Base-by-base conservation (phyloP, 2,329 filamentous ascomycete genomes). In the Cyphellophora attinorum region DNA sequence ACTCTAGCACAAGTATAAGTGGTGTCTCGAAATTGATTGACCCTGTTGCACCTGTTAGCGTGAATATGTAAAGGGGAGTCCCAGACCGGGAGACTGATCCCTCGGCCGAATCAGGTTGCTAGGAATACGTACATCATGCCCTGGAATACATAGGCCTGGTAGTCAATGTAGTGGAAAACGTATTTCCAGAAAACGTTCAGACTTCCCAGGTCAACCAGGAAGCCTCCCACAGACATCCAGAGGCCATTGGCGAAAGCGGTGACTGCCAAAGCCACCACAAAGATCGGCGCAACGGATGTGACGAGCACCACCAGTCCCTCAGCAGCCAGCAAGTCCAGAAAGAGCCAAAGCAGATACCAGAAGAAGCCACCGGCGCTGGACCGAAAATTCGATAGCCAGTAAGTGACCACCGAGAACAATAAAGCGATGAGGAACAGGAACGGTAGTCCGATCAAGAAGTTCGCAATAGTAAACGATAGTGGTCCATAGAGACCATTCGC, bases 81-180 rank as follows among this genome's bases (percentile, higher is more conserved):
- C n/a, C n/a, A n/a, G n/a, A n/a, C n/a, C n/a, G n/a, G n/a, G n/a
- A n/a, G n/a, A n/a, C n/a, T n/a, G n/a, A n/a, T n/a, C n/a, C n/a
- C n/a, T n/a, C n/a, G n/a, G n/a, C n/a, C n/a, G n/a, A n/a, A n/a
- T n/a, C n/a, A n/a, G n/a, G n/a, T n/a, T n/a, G n/a, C n/a, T n/a
- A n/a, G n/a, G n/a, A n/a, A n/a, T n/a, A n/a, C n/a, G n/a, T n/a
- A n/a, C 83, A 93, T 91, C 85, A 93, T 91, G 11, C 83, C 85
- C 52, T 89, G 76, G 54, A 93, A 93, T 3, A 93, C 85, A 49
- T 88, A 93, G 27, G 68, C 65, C 60, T 67, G 33, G 51, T 93
- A 93, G 54, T 93, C 82, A 52, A 88, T 88, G 56, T 88, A 93
- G 53, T 88, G 81, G 49, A 91, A 91, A 5, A 82, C 82, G 49